Evolutionary conservation across 2,329 filamentous ascomycete species (phyloP), one percentile per base, ranked within the genome.

Genomic region (Gnomoniopsis sp.): DNA sequence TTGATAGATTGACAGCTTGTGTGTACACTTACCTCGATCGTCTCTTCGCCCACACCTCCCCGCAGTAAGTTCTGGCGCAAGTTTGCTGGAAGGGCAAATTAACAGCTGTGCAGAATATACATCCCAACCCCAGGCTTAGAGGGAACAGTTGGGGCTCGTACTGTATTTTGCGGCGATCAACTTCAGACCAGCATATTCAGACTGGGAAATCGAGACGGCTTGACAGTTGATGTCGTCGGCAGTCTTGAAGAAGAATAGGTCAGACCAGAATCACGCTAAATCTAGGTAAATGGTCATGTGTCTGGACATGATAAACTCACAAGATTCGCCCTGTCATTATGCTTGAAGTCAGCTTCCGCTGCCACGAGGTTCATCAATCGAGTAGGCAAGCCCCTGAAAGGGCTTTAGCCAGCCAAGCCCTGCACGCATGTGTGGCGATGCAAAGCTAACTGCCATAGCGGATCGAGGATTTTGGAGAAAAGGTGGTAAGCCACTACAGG

Each of bases 151-250:
- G 26, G 17, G 23, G 46, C 58, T 22, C 75, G 63, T 78, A 87
- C 85, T 75, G 67, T 85, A 87, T 70, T 86, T 79, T 60, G 74
- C 76, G 52, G 78, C 75, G 56, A 65, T 63, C 58, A 79, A 70
- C 64, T 86, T 77, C 61, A 91, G 76, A 51, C 70, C 71, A 52
- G 87, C 79, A 71, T 91, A 84, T 67, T 91, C 86, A 52, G 73
- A 70, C 66, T 79, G 84, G 41, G 81, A 74, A 56, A 91, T 81
- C 58, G 77, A 81, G 49, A 89, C 75, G 17, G 72, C 65, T 55
- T 74, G 70, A 51, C 71, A 70, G 26, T 70, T 67, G 55, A 70
- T 70, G 55, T 71, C 64, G 30, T 62, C 57, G 34, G 44, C 55
- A 48, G 64, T 66, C 56, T 58, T 34, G 21, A 60, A 38, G 15